Percentiles rank a stretch among this genome's conserved stretches.
Evolutionary conservation across 2,329 filamentous ascomycete genomes (phyloP).

Genomic region (Thelonectria discophora): DNA sequence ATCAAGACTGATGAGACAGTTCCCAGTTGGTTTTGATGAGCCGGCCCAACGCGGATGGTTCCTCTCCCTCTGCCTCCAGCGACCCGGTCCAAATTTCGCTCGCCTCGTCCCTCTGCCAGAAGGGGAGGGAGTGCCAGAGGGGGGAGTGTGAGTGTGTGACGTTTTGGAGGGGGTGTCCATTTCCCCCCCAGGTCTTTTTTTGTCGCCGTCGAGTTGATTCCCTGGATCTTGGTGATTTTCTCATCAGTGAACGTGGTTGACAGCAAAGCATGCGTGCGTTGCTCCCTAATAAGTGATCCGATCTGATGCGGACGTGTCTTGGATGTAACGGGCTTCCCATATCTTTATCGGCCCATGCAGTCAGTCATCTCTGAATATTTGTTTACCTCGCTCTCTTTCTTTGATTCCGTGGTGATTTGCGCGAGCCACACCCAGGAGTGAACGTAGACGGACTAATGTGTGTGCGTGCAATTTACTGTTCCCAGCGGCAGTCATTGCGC

Average conservation of each 20-base stretch:
- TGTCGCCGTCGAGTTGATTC: slow-evolving; percentile 2
- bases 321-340: slow-evolving; percentile 6
- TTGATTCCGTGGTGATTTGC: not conserved
- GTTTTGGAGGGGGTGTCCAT: not conserved
- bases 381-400: not conserved
- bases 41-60: slow-evolving; percentile 2
- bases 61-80: slow-evolving; percentile 8
- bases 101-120: slow-evolving; percentile 10
- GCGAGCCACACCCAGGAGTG: slow-evolving; percentile 6
- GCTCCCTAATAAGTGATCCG: slow-evolving; percentile 2
- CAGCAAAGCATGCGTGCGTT: slow-evolving; percentile 20
- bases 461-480: slow-evolving; percentile 5
- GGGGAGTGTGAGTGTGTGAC: not conserved
- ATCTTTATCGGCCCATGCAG: slow-evolving; percentile 19
- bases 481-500: slow-evolving; percentile 10
- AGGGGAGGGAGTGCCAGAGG: slow-evolving; percentile 4
- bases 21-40: slow-evolving; percentile 1
- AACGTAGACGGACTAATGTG: not conserved
- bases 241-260: slow-evolving; percentile 6
- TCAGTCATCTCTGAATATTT: not conserved
- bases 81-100: slow-evolving; percentile 22
- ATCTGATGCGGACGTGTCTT: slow-evolving; percentile 9
- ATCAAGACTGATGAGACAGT: slow-evolving; percentile 3
- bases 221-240: not conserved
- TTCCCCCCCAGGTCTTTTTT: not conserved